Evolutionary conservation across 1,139 yeast genomes (phyloP).

Genomic region (Candida sanyaensis): DNA sequence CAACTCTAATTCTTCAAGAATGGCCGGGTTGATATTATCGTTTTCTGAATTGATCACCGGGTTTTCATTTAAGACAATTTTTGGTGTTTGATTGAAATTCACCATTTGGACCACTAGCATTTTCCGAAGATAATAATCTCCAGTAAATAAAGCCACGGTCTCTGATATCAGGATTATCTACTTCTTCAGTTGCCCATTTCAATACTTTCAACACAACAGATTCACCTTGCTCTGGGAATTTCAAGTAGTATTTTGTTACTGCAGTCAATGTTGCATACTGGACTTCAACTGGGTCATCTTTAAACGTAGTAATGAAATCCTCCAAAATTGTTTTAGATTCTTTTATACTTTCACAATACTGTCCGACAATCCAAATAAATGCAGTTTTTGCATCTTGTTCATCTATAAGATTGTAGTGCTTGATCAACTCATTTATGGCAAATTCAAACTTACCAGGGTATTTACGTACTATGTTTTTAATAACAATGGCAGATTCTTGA

Average conservation of each 20-base stretch:
- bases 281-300: slow-evolving; percentile 69
- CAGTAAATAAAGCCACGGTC: slow-evolving; percentile 87
- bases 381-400: slow-evolving; percentile 83
- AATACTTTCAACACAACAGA: slow-evolving; percentile 58
- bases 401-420: slow-evolving; percentile 51
- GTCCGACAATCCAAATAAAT: slow-evolving; percentile 83
- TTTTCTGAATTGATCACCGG: slow-evolving; percentile 70
- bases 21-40: slow-evolving; percentile 67
- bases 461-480: slow-evolving; percentile 73
- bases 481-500: slow-evolving; percentile 77
- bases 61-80: slow-evolving; percentile 56
- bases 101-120: slow-evolving; percentile 22
- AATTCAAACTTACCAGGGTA: slow-evolving; percentile 57
- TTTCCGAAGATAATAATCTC: slow-evolving; percentile 65
- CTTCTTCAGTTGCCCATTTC: slow-evolving; percentile 73
- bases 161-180: slow-evolving; percentile 77
- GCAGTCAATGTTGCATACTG: slow-evolving; percentile 78
- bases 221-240: slow-evolving; percentile 58
- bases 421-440: slow-evolving; percentile 42
- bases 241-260: slow-evolving; percentile 65
- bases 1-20: slow-evolving; percentile 79
- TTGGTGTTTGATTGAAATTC: slow-evolving; percentile 47
- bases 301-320: slow-evolving; percentile 48
- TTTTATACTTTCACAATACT: slow-evolving; percentile 56
- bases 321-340: slow-evolving; percentile 49